phyloP scores from a whole-genome alignment of 306 rosid species.

The Fagus crenata region DNA sequence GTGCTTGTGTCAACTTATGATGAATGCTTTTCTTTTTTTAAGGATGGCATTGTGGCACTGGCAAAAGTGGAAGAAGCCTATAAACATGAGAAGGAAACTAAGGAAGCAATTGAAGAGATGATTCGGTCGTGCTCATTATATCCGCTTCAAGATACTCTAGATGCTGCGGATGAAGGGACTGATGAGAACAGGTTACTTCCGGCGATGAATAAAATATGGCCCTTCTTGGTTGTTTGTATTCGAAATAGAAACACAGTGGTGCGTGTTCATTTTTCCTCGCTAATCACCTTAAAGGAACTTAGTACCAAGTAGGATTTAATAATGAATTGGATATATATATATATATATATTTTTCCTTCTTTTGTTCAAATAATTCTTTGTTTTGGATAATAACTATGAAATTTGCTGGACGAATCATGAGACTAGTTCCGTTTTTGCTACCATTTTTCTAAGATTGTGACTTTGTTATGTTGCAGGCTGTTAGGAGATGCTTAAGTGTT shows the following conservation, averaged over 20 bases:
- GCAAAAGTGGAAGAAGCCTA: constrained; percentile 83
- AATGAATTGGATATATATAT: neutral
- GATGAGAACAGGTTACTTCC: constrained; percentile 95
- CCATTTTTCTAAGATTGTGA: neutral
- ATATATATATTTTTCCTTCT: neutral
- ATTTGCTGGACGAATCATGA: constrained; percentile 8
- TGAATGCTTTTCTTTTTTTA: constrained; percentile 11
- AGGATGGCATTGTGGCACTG: constrained; percentile 58
- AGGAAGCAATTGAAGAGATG: constrained; percentile 67
- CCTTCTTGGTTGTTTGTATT: constrained; percentile 73
- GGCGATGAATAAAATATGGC: constrained; percentile 95
- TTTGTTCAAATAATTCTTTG: neutral
- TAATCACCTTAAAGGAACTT: constrained; percentile 7
- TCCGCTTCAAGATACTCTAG: constrained; percentile 65
- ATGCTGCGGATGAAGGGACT: constrained; percentile 58
- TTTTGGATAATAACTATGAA: constrained; percentile 8
- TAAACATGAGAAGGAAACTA: constrained; percentile 62
- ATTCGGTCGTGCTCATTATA: constrained; percentile 49
- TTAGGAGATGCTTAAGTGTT: constrained; percentile 63
- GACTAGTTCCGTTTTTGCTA: constrained; percentile 13
- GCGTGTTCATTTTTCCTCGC: constrained; percentile 31
- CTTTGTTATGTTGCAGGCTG: constrained; percentile 48
- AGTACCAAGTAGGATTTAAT: constrained; percentile 2
- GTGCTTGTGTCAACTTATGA: neutral
- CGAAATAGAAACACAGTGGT: constrained; percentile 78